A percentile compares a stretch with the other conserved stretches of the same genome.
Evolutionary conservation across 768 basidiomycete genomes (phyloP).

Genomic region (Hericium erinaceus): DNA sequence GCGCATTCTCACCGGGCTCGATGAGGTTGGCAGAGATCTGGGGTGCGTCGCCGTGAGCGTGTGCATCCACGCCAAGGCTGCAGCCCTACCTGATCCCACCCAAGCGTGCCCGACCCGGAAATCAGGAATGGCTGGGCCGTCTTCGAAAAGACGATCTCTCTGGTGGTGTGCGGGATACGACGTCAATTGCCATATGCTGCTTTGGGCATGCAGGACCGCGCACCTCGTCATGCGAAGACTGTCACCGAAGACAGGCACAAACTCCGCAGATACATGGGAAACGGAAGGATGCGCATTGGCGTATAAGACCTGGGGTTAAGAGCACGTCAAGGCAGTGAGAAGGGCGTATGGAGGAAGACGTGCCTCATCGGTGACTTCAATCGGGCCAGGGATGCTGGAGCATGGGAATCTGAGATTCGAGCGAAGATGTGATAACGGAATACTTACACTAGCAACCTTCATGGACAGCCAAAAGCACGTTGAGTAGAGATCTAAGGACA

Average conservation of each 20-base stretch:
- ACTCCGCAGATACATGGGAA: slow-evolving; percentile 84
- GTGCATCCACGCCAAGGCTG: slow-evolving; percentile 1
- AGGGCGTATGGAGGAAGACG: background rate
- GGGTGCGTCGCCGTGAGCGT: background rate
- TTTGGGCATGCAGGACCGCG: slow-evolving; percentile 11
- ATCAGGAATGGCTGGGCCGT: slow-evolving; percentile 87
- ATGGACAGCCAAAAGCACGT: background rate
- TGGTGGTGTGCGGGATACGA: slow-evolving; percentile 17
- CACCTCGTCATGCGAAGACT: slow-evolving; percentile 78
- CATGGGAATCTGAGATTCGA: background rate
- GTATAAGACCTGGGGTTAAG: slow-evolving; percentile 54
- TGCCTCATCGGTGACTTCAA: slow-evolving; percentile 54
- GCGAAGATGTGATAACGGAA: slow-evolving; percentile 3
- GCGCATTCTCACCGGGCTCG: slow-evolving; percentile 66
- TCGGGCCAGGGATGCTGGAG: slow-evolving; percentile 41
- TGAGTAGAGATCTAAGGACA: background rate
- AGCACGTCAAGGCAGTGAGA: background rate
- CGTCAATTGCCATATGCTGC: background rate
- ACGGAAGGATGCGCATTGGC: slow-evolving; percentile 91
- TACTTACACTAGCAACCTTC: slow-evolving; percentile 17
- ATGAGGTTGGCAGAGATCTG: slow-evolving; percentile 87
- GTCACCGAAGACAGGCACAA: slow-evolving; percentile 82
- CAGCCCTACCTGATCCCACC: slow-evolving; percentile 80
- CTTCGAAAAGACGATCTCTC: slow-evolving; percentile 71
- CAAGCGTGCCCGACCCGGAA: slow-evolving; percentile 90